Evolutionary conservation across 345 rosid species (phyloP).

Genomic region (Acer yangbiense): DNA sequence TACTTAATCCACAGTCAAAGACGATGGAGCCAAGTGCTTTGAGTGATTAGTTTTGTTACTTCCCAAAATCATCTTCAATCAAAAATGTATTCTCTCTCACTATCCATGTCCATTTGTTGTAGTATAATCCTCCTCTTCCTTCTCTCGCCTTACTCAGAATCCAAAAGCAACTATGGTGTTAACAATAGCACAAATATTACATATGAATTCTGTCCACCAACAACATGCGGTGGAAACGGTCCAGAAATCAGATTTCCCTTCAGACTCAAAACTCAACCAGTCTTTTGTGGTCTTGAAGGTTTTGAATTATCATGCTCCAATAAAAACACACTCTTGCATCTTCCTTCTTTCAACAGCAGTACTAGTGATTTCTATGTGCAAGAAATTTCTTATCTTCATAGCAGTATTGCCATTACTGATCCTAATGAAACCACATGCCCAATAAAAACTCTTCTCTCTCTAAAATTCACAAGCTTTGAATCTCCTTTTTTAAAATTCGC

Average conservation of each 20-base stretch:
- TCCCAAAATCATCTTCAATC: too few species aligned
- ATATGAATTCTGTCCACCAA: not conserved
- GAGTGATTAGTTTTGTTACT: too few species aligned
- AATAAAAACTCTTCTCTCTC: not conserved
- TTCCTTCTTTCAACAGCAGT: not conserved
- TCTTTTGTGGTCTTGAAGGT: not conserved
- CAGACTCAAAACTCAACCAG: not conserved
- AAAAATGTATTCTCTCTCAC: too few species aligned
- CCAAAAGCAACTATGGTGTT: not conserved
- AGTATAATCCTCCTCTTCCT: not conserved
- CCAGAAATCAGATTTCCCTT: constrained; percentile 8
- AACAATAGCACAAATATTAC: not conserved
- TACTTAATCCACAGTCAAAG: too few species aligned
- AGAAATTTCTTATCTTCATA: not conserved
- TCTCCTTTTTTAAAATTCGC: not conserved
- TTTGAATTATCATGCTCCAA: constrained; percentile 5
- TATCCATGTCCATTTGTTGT: too few species aligned
- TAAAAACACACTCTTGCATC: not conserved
- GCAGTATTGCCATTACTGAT: not conserved
- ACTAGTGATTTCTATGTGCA: not conserved
- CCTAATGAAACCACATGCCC: not conserved
- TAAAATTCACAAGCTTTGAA: not conserved
- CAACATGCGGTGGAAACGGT: not conserved
- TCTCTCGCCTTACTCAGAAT: not conserved
- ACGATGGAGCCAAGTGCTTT: too few species aligned